These are phyloP conservation scores for Petunia secreta DNA, from an alignment of 257 asterid genomes.

Conservation along the genomic window DNA sequence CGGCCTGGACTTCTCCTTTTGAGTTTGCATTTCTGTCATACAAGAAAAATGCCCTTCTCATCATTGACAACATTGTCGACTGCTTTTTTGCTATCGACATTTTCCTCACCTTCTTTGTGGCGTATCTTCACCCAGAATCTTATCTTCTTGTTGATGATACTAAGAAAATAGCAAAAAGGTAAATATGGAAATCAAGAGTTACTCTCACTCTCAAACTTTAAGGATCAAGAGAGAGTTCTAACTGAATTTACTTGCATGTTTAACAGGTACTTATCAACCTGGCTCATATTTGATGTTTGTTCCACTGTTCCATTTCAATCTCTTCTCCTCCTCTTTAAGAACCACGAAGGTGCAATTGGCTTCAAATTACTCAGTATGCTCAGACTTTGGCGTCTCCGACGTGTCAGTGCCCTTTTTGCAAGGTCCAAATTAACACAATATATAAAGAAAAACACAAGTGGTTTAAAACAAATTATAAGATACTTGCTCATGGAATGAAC, in stretches of 20 bases:
- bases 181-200: conserved; percentile 7
- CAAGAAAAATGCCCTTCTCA: conserved; percentile 62
- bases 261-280: conserved; percentile 74
- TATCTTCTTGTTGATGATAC: conserved; percentile 76
- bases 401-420: conserved; percentile 89
- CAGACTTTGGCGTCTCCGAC: conserved; percentile 90
- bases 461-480: conserved; percentile 17
- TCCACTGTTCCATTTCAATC: conserved; percentile 82
- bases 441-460: neutral
- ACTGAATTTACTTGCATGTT: neutral
- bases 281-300: conserved; percentile 82
- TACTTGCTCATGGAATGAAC: neutral
- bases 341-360: conserved; percentile 62
- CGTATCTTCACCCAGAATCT: conserved; percentile 69
- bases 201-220: neutral
- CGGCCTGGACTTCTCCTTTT: conserved; percentile 91
- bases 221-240: neutral
- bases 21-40: conserved; percentile 81
- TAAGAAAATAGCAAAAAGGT: conserved; percentile 71
- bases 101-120: conserved; percentile 84
- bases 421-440: conserved; percentile 42
- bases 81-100: conserved; percentile 81
- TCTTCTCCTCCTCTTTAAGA: conserved; percentile 54
- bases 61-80: conserved; percentile 75
- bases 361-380: conserved; percentile 81